Percentiles rank a stretch among this genome's conserved stretches.
These are phyloP conservation scores for Ottelia alismoides DNA, from an alignment of 106 monocot species.

Conservation along the genomic window DNA sequence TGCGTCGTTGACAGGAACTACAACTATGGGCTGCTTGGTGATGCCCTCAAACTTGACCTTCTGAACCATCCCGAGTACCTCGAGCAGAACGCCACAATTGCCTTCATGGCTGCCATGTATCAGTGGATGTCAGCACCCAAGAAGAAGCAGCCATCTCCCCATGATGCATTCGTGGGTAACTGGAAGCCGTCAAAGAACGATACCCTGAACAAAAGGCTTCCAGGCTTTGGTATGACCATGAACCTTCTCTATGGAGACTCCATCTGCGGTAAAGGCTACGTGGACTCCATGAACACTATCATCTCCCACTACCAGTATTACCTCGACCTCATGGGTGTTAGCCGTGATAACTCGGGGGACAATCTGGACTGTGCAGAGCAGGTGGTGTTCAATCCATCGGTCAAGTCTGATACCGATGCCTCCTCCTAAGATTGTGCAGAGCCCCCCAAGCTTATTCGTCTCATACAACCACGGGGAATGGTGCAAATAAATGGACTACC, in stretches of 20 bases:
- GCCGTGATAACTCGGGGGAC: constrained; percentile 56
- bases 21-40: constrained; percentile 40
- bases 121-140: constrained; percentile 83
- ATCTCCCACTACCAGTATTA: constrained; percentile 92
- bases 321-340: constrained; percentile 87
- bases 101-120: constrained; percentile 81
- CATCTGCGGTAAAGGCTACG: constrained; percentile 62
- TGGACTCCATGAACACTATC: constrained; percentile 72
- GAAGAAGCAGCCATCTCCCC: constrained; percentile 93
- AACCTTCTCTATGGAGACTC: constrained; percentile 71
- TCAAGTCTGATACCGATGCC: constrained; percentile 25
- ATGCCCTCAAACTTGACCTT: constrained; percentile 41
- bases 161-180: constrained; percentile 77
- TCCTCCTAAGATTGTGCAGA: no score
- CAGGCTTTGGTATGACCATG: constrained; percentile 90
- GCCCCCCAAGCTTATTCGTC: no score
- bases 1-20: constrained; percentile 50
- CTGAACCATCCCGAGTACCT: constrained; percentile 75
- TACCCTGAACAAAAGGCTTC: constrained; percentile 60
- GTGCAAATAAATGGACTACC: no score
- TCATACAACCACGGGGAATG: no score
- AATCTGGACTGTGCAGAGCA: constrained; percentile 87
- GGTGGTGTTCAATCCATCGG: constrained; percentile 60
- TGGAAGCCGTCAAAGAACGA: constrained; percentile 96
- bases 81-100: constrained; percentile 84